phyloP scores from a whole-genome alignment of 176 grass and related monocot genomes.

The Bromus sterilis region DNA sequence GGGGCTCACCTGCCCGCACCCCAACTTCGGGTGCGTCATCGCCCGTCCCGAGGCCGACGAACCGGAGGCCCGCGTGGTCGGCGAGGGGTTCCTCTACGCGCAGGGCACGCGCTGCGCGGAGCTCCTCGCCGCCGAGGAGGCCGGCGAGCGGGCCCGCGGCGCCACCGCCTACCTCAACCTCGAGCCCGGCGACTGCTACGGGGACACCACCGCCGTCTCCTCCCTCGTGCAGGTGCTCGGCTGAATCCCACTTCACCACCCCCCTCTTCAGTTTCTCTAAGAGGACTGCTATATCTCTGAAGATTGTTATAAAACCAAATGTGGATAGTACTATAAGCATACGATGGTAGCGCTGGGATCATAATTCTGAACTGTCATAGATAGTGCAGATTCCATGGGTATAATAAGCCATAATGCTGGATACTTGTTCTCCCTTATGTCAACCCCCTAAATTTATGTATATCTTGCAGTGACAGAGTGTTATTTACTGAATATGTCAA shows the following conservation, averaged over 20 bases:
- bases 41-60: slow-evolving; percentile 6
- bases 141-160: slow-evolving; percentile 57
- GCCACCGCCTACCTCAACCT: slow-evolving; percentile 79
- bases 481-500: background rate
- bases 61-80: slow-evolving; percentile 30
- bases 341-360: background rate
- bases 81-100: slow-evolving; percentile 84
- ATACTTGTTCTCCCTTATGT: background rate
- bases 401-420: background rate
- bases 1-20: slow-evolving; percentile 68
- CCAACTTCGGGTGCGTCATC: slow-evolving; percentile 90
- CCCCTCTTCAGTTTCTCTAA: background rate
- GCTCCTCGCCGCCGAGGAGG: slow-evolving; percentile 56
- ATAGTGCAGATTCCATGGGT: background rate
- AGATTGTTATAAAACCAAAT: background rate
- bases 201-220: slow-evolving; percentile 52
- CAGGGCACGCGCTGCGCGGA: slow-evolving; percentile 85
- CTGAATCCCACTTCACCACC: background rate
- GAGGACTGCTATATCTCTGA: background rate
- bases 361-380: background rate
- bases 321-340: background rate
- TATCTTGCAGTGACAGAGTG: background rate
- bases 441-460: background rate
- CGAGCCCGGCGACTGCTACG: slow-evolving; percentile 81
- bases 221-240: slow-evolving; percentile 70